Base-by-base conservation (phyloP, 768 basidiomycete species). In the Inosperma sp. region DNA sequence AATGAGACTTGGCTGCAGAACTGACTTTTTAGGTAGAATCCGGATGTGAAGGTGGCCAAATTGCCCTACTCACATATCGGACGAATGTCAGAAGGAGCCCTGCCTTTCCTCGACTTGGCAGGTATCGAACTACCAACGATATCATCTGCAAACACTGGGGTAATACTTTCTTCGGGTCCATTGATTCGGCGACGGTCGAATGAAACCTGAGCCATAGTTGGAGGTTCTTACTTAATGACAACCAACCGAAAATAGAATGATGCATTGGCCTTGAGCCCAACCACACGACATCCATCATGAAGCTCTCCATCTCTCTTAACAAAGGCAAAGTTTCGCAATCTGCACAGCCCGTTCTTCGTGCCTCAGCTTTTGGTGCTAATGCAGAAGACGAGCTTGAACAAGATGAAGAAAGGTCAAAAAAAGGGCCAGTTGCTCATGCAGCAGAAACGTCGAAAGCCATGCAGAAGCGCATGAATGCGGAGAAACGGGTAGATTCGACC, bases 131-230 rank as follows among this genome's bases (percentile, higher is more conserved):
- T 48, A 27, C 59, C 45, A 16, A 49, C 30, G 21, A 70, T 63
- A 22, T 73, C 68, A 29, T 67, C 63, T 21, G 75, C 73, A 59
- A 81, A 93, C 1, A 79, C 54, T 2, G 89, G 90, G 4, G 82
- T 67, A 52, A 72, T 75, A 45, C 87, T 92, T 51, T 86, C 83
- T 60, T 94, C 94, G 26, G 95, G 95, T 0, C 93, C 95, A 58
- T 90, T 91, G 51, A 93, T 80, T 37, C 95, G 82, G 60, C 95
- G 77, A 61, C 95, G 75, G 76, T 98, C 95, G 62, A 88, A 83
- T 46, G 70, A 71, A 59, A 65, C 71, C 60, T 82, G 83, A 37
- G 76, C 72, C 75, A 78, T 79, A n/a, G n/a, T n/a, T n/a, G n/a
- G n/a, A n/a, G n/a, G n/a, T n/a, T n/a, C n/a, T n/a, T n/a, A n/a